phyloP scores from a whole-genome alignment of 2,329 filamentous ascomycete species.

The Colletotrichum higginsianum region DNA sequence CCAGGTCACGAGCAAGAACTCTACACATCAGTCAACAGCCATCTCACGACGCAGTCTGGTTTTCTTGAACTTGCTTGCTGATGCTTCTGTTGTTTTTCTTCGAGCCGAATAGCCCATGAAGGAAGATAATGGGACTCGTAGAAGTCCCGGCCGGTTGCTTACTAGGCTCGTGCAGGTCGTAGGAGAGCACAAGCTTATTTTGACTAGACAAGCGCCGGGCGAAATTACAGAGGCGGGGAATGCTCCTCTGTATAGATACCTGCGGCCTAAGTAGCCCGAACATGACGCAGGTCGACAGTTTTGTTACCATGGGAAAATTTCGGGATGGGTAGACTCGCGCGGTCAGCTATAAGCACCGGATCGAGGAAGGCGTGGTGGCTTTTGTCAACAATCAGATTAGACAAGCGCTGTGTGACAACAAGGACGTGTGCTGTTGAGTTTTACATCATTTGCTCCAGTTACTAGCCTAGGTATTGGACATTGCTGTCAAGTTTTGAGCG shows the following conservation, averaged over 20 bases:
- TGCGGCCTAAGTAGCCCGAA: background rate
- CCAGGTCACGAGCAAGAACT: constrained; percentile 84
- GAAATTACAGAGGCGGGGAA: too few relatives aligned
- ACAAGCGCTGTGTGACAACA: too few relatives aligned
- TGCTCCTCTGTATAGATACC: background rate
- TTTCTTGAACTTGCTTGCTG: constrained; percentile 80
- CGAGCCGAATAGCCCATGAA: constrained; percentile 94
- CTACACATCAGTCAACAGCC: constrained; percentile 60
- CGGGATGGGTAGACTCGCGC: background rate
- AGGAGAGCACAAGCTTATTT: constrained; percentile 57
- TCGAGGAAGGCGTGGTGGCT: too few relatives aligned
- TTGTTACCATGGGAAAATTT: background rate
- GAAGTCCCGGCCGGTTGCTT: constrained; percentile 56
- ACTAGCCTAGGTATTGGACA: too few relatives aligned
- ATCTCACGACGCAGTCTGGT: background rate
- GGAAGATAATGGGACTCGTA: constrained; percentile 81
- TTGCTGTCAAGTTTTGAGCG: too few relatives aligned
- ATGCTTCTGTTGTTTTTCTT: constrained; percentile 96
- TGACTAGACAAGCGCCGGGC: background rate
- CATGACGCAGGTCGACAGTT: background rate
- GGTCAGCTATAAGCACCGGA: too few relatives aligned
- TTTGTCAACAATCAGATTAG: too few relatives aligned
- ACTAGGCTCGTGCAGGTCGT: constrained; percentile 76
- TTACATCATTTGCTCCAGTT: too few relatives aligned
- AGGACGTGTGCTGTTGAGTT: too few relatives aligned